Conservation (phyloP, 73 alveolate species). For the Halteria grandinella region DNA sequence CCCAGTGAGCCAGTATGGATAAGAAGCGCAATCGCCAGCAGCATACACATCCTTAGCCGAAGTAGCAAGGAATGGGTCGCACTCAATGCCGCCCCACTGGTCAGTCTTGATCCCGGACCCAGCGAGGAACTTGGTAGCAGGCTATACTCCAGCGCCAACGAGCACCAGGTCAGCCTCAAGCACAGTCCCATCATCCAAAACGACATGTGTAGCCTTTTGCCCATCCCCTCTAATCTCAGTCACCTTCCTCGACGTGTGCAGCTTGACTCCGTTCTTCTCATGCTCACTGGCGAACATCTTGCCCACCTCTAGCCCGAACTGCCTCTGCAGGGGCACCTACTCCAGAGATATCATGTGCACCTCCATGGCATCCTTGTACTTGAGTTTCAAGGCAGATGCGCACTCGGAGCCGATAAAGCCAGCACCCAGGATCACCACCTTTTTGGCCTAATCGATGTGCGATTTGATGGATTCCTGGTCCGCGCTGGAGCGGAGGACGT, state of each 20-base stretch:
- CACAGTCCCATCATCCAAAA: constrained; percentile 67
- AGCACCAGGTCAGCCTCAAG: constrained; percentile 86
- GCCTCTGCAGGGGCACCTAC: constrained; percentile 73
- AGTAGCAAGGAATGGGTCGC: constrained; percentile 80
- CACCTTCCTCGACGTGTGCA: constrained; percentile 51
- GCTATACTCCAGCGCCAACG: constrained; percentile 83
- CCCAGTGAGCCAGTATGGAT: constrained; percentile 81
- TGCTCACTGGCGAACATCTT: constrained; percentile 54
- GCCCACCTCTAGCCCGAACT: constrained; percentile 83
- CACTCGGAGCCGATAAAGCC: constrained; percentile 88
- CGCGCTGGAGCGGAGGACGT: constrained; percentile 65
- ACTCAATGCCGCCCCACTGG: constrained; percentile 69
- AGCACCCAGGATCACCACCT: constrained; percentile 83
- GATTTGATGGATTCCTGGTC: constrained; percentile 74
- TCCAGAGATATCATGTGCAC: constrained; percentile 74
- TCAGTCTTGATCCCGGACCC: constrained; percentile 56
- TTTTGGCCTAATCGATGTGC: constrained; percentile 66
- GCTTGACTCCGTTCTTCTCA: constrained; percentile 74
- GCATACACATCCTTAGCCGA: constrained; percentile 80
- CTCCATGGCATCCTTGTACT: constrained; percentile 59
- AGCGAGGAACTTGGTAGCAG: constrained; percentile 68
- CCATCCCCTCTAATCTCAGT: constrained; percentile 56
- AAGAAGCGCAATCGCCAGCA: constrained; percentile 91
- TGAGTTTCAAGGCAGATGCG: constrained; percentile 71
- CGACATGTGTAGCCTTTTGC: constrained; percentile 64